Evolutionary conservation across 352 stramenopile species (phyloP), one percentile per base, ranked within the genome.

Genomic region (Pythium apleroticum): DNA sequence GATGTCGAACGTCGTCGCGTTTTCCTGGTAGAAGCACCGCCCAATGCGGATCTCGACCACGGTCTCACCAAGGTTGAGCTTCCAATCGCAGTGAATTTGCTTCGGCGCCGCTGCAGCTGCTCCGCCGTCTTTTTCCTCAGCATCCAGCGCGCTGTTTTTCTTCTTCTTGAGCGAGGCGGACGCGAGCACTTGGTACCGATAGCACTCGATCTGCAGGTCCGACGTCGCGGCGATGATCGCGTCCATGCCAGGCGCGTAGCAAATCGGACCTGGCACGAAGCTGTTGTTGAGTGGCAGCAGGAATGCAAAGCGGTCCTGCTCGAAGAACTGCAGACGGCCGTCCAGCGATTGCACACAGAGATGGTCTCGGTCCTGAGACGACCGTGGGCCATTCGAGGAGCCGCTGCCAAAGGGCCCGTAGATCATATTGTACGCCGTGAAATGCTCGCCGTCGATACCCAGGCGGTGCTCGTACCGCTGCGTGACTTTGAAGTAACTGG

Each of bases 261-360:
- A 91, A 37, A 98, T 63, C 2, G 87, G 72, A 8, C 89, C 89
- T 0, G 91, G 89, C 0, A 96, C 60, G 41, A 98, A 83, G 52
- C 77, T 88, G 54, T 90, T 83, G 57, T 91, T 90, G 3, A 97
- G 71, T 19, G 90, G 77, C 56, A 94, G 74, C 48, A 93, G 65
- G 72, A 97, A 98, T 3, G 89, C 84, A 66, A 93, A 86, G 2
- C 86, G 77, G 49, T 97, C 90, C 61, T 97, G 91, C 66, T 98
- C 90, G 49, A 97, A 97, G 55, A 98, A 91, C 65, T 97, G 87
- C n/a, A 98, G 71, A 5, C 90, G 77, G 0, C 91, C 88, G 67
- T 98, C 91, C 46, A 98, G 82, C 41, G 86, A 94, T 71, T 97
- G 91, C 9, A 98, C 89, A n/a, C 85, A 93, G 4, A 98, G 65